Evolutionary conservation across 129 eudicot genomes (phyloP).

Genomic region (Silybum marianum): DNA sequence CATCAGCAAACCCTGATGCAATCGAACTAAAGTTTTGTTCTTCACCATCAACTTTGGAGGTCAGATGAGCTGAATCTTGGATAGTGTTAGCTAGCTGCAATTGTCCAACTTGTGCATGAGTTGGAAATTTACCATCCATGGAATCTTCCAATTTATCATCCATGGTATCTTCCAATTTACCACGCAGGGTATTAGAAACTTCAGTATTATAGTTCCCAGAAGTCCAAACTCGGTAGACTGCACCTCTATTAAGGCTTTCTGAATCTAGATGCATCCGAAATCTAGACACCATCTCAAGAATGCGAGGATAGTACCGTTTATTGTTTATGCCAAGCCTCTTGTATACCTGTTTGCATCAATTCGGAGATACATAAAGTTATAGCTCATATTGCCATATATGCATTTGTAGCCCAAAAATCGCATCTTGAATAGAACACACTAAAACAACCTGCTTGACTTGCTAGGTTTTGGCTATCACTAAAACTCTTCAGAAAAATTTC

Average conservation of each 20-base stretch:
- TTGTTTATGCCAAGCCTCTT: slow-evolving; percentile 75
- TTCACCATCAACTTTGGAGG: slow-evolving; percentile 36
- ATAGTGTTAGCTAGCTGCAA: slow-evolving; percentile 30
- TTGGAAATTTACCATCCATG: slow-evolving; percentile 21
- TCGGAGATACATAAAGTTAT: slow-evolving; percentile 6
- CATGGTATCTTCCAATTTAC: slow-evolving; percentile 25
- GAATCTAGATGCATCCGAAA: slow-evolving; percentile 64
- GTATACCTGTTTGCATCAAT: slow-evolving; percentile 49
- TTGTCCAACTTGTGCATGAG: slow-evolving; percentile 25
- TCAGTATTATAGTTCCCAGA: slow-evolving; percentile 51
- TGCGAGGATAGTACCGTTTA: slow-evolving; percentile 57
- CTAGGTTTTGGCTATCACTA: slow-evolving; percentile 1
- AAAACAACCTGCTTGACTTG: background rate
- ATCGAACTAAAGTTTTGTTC: slow-evolving; percentile 21
- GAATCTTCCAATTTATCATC: slow-evolving; percentile 27
- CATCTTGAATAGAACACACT: background rate
- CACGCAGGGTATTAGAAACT: slow-evolving; percentile 32
- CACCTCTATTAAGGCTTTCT: slow-evolving; percentile 66
- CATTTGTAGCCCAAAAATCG: background rate
- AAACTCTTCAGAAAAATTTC: background rate
- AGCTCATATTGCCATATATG: background rate
- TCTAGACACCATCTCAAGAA: slow-evolving; percentile 55
- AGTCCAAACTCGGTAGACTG: slow-evolving; percentile 81
- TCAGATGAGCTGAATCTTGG: slow-evolving; percentile 34
- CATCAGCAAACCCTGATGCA: slow-evolving; percentile 28